A percentile compares a stretch with the other conserved stretches of the same genome.
These are phyloP conservation scores for Cochlearia excelsa DNA, from an alignment of 345 rosid species.

Conservation along the genomic window DNA sequence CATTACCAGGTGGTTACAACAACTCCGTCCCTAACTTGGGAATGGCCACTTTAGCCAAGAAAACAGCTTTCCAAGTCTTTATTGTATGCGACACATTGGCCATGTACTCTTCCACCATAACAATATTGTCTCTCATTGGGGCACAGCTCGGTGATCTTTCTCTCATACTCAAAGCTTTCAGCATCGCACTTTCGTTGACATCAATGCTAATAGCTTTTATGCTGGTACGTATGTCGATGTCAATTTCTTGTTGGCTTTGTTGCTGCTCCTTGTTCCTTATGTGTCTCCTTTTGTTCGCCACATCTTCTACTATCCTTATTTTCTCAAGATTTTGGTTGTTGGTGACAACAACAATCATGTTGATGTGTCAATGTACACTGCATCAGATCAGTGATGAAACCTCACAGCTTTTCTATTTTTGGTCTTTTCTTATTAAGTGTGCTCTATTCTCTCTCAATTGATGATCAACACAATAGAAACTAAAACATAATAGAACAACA, in stretches of 20 bases:
- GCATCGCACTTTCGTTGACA: slow-evolving; percentile 11
- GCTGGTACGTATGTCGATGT: slow-evolving; percentile 19
- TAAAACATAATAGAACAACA: too few species aligned
- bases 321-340: slow-evolving; percentile 20
- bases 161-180: slow-evolving; percentile 18
- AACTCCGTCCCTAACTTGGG: not conserved
- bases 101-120: too few species aligned
- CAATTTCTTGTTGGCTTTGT: slow-evolving; percentile 8
- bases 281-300: slow-evolving; percentile 1
- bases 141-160: not conserved
- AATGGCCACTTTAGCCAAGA: too few species aligned
- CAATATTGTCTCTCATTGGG: too few species aligned
- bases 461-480: too few species aligned
- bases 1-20: slow-evolving; percentile 16
- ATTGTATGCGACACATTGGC: too few species aligned
- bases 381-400: too few species aligned
- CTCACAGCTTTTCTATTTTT: too few species aligned
- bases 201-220: slow-evolving; percentile 22
- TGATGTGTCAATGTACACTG: too few species aligned
- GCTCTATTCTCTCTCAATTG: too few species aligned
- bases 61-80: too few species aligned
- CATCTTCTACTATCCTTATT: slow-evolving; percentile 18
- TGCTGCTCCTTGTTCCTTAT: slow-evolving; percentile 17
- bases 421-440: too few species aligned
- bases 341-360: slow-evolving; percentile 3